Base-by-base conservation (phyloP, 441 rosid genomes). In the Raphanus hybrid region DNA sequence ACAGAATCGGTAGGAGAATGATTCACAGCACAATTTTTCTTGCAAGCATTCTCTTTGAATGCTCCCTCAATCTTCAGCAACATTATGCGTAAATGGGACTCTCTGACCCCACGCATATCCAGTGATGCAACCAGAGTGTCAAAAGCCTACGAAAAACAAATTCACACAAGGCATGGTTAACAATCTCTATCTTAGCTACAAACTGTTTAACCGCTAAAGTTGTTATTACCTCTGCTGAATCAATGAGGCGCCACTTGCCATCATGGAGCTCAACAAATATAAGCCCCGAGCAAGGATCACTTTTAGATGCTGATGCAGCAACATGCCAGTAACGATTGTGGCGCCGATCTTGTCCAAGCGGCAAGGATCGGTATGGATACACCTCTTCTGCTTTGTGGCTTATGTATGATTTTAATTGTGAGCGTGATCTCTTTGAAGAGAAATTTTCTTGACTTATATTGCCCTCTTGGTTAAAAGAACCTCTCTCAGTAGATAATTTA, bases 271-370 rank as follows among this genome's bases (percentile, higher is more conserved):
- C 97, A 77, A 92, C 98, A 83, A 92, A 92, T 73, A 97, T 85
- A 77, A 92, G 85, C 52, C 99, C 97, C 61, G 97, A 89, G 75
- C 89, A 91, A 70, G 99, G 98, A 84, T 97, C 99, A 82, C 85
- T 89, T 71, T 81, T 83, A 41, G 99, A 92, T 78, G 95, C 91
- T 70, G 98, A 91, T 70, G 97, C 89, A 70, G 90, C 90, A 86
- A 94, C 94, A 76, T 85, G 98, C 99, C 99, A 97, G 80, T 97
- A 97, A 60, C 99, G 89, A 78, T 97, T 94, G 68, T 90, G 93
- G 79, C 97, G 86, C 48, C 99, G 94, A 85, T 97, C 99, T 84
- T 90, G 99, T 77, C 99, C 99, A 41, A 97, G 96, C 41, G 99
- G 99, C 86, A 97, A 89, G 70, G 99, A 97, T 83, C 98, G 86